Evolutionary conservation across 331 rosid genomes (phyloP).

Genomic region (Quercus lobata): DNA sequence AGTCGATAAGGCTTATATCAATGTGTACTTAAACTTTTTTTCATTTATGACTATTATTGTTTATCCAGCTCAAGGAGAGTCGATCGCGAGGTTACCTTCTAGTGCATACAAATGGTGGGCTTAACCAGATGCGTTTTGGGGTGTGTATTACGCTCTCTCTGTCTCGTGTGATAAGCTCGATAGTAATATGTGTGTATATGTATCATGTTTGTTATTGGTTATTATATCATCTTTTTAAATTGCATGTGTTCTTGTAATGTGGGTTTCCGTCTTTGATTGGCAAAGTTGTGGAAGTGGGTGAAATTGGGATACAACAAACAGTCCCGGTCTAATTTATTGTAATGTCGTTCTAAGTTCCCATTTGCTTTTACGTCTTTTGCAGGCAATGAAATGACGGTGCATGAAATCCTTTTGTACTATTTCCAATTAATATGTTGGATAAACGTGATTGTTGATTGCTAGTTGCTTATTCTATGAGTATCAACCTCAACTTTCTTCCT

Average conservation of each 20-base stretch:
- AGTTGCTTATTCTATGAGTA: neutral
- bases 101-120: conserved; percentile 94
- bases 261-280: neutral
- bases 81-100: conserved; percentile 65
- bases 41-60: neutral
- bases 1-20: neutral
- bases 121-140: conserved; percentile 99
- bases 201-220: too few relatives aligned
- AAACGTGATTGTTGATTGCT: neutral
- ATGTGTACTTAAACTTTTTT: conserved; percentile 7
- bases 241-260: conserved; percentile 8
- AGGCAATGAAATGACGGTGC: too few relatives aligned
- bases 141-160: conserved; percentile 38
- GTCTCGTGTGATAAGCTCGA: neutral
- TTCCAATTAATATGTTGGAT: neutral
- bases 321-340: neutral
- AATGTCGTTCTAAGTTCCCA: neutral
- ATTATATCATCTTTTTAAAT: neutral
- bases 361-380: neutral
- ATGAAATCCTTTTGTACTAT: neutral
- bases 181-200: neutral
- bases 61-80: conserved; percentile 54
- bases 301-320: neutral
- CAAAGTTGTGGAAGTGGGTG: neutral
- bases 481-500: neutral